A percentile compares a stretch with the other conserved stretches of the same genome.
These are phyloP conservation scores for Aspergillus fijiensis DNA, from an alignment of 2,329 filamentous ascomycete species.

Conservation along the genomic window DNA sequence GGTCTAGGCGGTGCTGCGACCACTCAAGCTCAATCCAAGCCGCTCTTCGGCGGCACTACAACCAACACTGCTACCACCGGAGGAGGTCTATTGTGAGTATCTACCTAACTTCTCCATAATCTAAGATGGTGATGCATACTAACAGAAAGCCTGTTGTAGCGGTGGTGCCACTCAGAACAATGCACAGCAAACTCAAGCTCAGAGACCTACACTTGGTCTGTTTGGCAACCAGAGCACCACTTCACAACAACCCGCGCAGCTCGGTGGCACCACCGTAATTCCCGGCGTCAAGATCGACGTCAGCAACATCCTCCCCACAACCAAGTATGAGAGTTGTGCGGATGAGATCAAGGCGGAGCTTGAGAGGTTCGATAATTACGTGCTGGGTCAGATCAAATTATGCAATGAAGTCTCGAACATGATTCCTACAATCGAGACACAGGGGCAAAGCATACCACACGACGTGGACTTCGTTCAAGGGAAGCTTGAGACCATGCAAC, in stretches of 20 bases:
- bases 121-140: neutral
- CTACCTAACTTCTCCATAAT: neutral
- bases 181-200: conserved; percentile 46
- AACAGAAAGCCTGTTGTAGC: conserved; percentile 7
- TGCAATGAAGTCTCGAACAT: conserved; percentile 76
- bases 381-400: conserved; percentile 72
- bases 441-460: conserved; percentile 63
- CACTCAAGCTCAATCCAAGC: conserved; percentile 36
- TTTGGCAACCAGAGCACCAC: conserved; percentile 38
- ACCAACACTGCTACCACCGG: conserved; percentile 29
- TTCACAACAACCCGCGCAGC: conserved; percentile 33
- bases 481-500: conserved; percentile 63
- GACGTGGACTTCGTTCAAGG: conserved; percentile 64
- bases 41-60: conserved; percentile 35
- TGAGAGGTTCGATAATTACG: conserved; percentile 72
- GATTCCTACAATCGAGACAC: conserved; percentile 61
- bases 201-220: conserved; percentile 46
- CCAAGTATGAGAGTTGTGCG: conserved; percentile 85
- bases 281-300: conserved; percentile 77
- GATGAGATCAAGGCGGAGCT: conserved; percentile 79
- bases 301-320: conserved; percentile 77
- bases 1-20: conserved; percentile 22
- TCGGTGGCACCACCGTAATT: conserved; percentile 44
- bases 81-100: conserved; percentile 38
- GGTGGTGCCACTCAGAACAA: conserved; percentile 27